Evolutionary conservation across 2,329 filamentous ascomycete species (phyloP), one percentile per base, ranked within the genome.

Genomic region (Penicillium sp.): DNA sequence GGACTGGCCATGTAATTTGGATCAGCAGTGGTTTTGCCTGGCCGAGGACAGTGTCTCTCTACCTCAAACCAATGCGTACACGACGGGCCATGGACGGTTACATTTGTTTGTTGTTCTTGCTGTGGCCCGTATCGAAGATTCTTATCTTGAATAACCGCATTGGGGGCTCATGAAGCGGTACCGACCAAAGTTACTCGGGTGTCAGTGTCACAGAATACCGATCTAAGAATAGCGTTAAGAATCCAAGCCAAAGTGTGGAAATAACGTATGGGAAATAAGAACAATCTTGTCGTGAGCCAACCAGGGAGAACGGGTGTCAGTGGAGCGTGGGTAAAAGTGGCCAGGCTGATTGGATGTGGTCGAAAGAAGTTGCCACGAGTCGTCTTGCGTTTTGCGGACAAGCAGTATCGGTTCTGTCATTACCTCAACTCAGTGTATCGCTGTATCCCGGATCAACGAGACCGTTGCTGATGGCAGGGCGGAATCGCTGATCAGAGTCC

Each of bases 1-100:
- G 43, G 50, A 51, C 47, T 63, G 63, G 68, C 25, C 7, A 47
- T 47, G 43, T 71, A 69, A 73, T 73, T 73, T 69, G 63, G 73
- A 74, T 74, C 72, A 71, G 62, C 71, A 63, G 59, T 64, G 55
- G 55, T 49, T 17, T 35, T 49, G 55, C 56, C 42, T 53, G 53
- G 55, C 53, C 39, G 63, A 63, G 54, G 60, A 42, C 47, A 14
- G 54, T 31, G 41, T 39, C 38, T 50, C 61, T 62, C 42, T 61
- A 63, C 63, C 57, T 61, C 62, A 65, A 66, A 63, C 54, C 54
- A 37, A 55, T 55, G 42, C 37, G 31, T 55, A 31, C 20, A 34
- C 43, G 17, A 20, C 37, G 34, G 59, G 35, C 20, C 17, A 25
- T 22, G 35, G n/a, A 12, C 31, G 43, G 58, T 60, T 54, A 51